phyloP scores from a whole-genome alignment of 2,329 filamentous ascomycete species.

The Pseudocercospora pini-densiflorae region DNA sequence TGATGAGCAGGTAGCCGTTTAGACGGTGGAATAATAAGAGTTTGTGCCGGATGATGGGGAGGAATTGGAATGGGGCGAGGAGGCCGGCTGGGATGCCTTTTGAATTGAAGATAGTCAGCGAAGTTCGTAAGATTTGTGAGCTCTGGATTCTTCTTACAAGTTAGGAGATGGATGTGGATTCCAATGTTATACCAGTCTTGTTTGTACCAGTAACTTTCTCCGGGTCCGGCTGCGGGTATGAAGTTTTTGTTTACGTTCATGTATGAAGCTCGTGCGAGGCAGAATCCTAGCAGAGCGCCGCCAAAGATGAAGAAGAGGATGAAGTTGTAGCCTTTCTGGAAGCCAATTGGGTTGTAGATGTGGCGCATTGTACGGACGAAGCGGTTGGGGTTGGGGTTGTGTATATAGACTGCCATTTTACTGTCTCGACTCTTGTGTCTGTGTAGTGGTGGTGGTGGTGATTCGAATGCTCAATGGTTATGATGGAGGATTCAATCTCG shows the following conservation, averaged over 20 bases:
- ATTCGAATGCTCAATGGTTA: not conserved
- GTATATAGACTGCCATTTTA: conserved; percentile 23
- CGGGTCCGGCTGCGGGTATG: conserved; percentile 41
- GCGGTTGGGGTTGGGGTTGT: conserved; percentile 26
- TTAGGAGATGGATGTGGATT: conserved; percentile 50
- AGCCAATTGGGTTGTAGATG: conserved; percentile 57
- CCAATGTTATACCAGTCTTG: conserved; percentile 42
- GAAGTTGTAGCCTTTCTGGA: conserved; percentile 63
- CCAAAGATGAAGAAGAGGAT: conserved; percentile 48
- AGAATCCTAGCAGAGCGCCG: conserved; percentile 50
- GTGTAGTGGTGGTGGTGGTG: not conserved
- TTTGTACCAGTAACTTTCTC: conserved; percentile 52
- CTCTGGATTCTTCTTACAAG: conserved; percentile 28
- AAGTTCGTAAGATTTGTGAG: too few species aligned
- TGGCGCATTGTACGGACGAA: conserved; percentile 23
- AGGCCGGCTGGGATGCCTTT: conserved; percentile 43
- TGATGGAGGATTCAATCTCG: too few species aligned
- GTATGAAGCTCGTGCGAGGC: conserved; percentile 54
- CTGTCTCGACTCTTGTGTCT: not conserved
- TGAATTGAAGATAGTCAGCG: too few species aligned
- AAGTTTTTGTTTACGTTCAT: conserved; percentile 50
- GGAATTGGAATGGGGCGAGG: conserved; percentile 49
- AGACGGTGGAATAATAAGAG: conserved; percentile 62
- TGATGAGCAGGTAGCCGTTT: conserved; percentile 61
- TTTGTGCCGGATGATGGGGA: conserved; percentile 52